Percentiles rank a stretch among this genome's conserved stretches.
Evolutionary conservation across 169 alveolate species (phyloP).

Genomic region (Plasmodium yoelii): DNA sequence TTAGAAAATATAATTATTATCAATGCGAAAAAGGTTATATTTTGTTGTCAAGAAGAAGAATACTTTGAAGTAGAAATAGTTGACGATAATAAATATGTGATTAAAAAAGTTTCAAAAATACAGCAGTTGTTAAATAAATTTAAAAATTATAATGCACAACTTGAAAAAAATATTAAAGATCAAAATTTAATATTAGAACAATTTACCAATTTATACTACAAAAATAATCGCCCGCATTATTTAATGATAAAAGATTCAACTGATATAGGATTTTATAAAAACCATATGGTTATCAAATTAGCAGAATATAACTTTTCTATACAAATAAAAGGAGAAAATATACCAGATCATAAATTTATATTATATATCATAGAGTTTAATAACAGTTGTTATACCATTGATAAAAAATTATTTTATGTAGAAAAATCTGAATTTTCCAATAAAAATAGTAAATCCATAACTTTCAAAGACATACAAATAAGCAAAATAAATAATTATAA

Average conservation of each 20-base stretch:
- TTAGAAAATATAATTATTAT: constrained; percentile 21
- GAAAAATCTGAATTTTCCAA: constrained; percentile 17
- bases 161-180: constrained; percentile 6
- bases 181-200: constrained; percentile 31
- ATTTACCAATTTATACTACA: constrained; percentile 2
- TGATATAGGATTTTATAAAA: constrained; percentile 52
- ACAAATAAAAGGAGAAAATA: constrained; percentile 32
- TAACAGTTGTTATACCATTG: constrained; percentile 45
- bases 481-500: constrained; percentile 40
- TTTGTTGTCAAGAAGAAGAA: constrained; percentile 54
- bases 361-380: constrained; percentile 47
- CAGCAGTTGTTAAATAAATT: constrained; percentile 10
- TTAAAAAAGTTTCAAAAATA: not conserved
- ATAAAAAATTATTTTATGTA: constrained; percentile 6
- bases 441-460: constrained; percentile 17
- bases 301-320: constrained; percentile 12
- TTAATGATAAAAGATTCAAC: constrained; percentile 29
- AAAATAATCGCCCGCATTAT: constrained; percentile 4
- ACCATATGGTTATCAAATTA: constrained; percentile 24
- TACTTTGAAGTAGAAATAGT: constrained; percentile 11
- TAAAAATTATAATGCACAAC: constrained; percentile 16
- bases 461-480: constrained; percentile 25
- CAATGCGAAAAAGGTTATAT: not conserved
- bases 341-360: constrained; percentile 36
- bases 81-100: not conserved